Percentiles rank a stretch among this genome's conserved stretches.
These are phyloP conservation scores for Babesia caballi DNA, from an alignment of 169 alveolate species.

Conservation along the genomic window DNA sequence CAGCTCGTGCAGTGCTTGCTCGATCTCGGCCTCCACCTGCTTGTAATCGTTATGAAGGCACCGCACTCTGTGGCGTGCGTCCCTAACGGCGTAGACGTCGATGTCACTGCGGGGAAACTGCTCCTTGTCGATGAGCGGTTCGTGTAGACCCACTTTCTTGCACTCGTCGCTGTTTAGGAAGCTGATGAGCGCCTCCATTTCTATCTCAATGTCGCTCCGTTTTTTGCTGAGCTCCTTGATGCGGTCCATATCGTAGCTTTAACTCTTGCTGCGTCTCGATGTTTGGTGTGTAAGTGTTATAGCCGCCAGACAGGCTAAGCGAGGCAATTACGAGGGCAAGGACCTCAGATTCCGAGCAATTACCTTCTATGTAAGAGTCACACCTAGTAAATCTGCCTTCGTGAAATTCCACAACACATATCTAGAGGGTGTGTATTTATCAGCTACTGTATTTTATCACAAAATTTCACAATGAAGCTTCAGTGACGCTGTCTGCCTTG, in stretches of 20 bases:
- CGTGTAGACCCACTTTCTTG: conserved; percentile 67
- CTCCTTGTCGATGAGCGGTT: conserved; percentile 69
- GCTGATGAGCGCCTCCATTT: conserved; percentile 63
- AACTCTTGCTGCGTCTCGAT: neutral
- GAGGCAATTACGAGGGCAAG: no score
- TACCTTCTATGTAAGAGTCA: no score
- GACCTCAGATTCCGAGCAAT: no score
- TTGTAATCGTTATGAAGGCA: conserved; percentile 69
- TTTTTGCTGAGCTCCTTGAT: conserved; percentile 52
- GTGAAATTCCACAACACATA: no score
- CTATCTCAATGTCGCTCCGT: conserved; percentile 66
- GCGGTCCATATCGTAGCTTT: neutral
- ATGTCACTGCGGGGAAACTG: conserved; percentile 72
- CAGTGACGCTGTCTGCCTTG: no score
- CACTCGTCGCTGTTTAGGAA: conserved; percentile 71
- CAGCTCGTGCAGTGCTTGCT: conserved; percentile 26
- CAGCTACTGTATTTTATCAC: no score
- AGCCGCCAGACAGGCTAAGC: no score
- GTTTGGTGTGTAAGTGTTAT: neutral
- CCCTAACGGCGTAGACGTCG: conserved; percentile 68
- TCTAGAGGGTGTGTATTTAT: no score
- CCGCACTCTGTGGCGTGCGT: conserved; percentile 67
- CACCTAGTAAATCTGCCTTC: no score
- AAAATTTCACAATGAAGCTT: no score
- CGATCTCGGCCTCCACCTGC: conserved; percentile 26